Conservation (phyloP, 805 yeast genomes). For the Ogataea dorogensis region DNA sequence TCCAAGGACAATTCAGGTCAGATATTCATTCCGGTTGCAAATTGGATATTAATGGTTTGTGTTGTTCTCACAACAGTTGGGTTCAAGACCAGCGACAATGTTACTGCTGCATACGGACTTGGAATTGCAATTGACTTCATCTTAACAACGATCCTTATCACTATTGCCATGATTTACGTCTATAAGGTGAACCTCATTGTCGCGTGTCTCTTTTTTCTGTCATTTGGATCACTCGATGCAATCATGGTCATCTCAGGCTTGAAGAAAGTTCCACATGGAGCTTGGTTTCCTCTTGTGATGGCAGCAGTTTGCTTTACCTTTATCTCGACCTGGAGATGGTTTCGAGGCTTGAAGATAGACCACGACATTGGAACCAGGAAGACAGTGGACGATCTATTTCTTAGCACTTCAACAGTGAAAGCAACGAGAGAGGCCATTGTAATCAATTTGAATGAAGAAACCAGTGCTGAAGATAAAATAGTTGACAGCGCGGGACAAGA, state of each 20-base stretch:
- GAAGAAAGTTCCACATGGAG: slow-evolving; percentile 55
- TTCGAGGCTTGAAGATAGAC: slow-evolving; percentile 39
- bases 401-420: slow-evolving; percentile 17
- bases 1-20: slow-evolving; percentile 46
- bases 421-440: slow-evolving; percentile 23
- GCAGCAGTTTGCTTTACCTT: slow-evolving; percentile 38
- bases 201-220: slow-evolving; percentile 35
- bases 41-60: slow-evolving; percentile 50
- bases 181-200: slow-evolving; percentile 38
- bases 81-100: slow-evolving; percentile 46
- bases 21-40: slow-evolving; percentile 52
- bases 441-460: slow-evolving; percentile 17
- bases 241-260: slow-evolving; percentile 47
- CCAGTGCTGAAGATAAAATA: neutral
- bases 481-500: slow-evolving; percentile 1
- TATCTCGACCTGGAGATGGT: slow-evolving; percentile 49
- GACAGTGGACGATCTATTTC: slow-evolving; percentile 35
- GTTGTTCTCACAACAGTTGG: slow-evolving; percentile 52
- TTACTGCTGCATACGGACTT: slow-evolving; percentile 60
- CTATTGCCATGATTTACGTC: slow-evolving; percentile 46
- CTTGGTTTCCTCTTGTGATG: slow-evolving; percentile 58
- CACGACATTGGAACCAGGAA: slow-evolving; percentile 32
- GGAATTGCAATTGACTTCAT: slow-evolving; percentile 56
- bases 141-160: slow-evolving; percentile 47
- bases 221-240: slow-evolving; percentile 48